Conservation (phyloP, 257 asterid genomes). For the Solanum piurae region DNA sequence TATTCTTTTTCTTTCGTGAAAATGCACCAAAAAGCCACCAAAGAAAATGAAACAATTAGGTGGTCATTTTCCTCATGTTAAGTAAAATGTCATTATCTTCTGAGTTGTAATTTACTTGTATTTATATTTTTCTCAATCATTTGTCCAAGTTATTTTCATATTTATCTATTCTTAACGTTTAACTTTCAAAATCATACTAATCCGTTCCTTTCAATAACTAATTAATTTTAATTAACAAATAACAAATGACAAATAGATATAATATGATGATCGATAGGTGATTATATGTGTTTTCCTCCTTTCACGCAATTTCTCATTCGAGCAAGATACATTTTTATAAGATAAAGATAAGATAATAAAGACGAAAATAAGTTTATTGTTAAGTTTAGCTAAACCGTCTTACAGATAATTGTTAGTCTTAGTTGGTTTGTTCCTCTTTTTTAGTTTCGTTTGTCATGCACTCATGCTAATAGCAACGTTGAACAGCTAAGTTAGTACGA, state of each 20-base stretch:
- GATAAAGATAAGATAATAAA: neutral
- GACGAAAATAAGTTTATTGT: neutral
- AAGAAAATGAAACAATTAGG: neutral
- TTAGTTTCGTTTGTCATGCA: too few relatives aligned
- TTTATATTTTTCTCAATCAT: neutral
- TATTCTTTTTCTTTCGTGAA: neutral
- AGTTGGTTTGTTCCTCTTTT: too few relatives aligned
- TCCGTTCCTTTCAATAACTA: neutral
- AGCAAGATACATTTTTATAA: neutral
- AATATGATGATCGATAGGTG: neutral
- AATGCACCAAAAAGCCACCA: neutral
- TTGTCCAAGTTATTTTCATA: neutral
- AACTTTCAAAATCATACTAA: neutral
- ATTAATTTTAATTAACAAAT: neutral
- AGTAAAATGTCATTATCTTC: constrained; percentile 33
- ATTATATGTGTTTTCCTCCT: neutral
- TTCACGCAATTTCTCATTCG: neutral
- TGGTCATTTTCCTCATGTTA: constrained; percentile 15
- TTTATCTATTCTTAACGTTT: neutral
- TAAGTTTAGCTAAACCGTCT: neutral
- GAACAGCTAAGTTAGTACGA: neutral
- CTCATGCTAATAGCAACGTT: neutral
- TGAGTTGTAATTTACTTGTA: neutral
- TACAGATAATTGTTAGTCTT: too few relatives aligned
- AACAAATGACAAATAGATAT: neutral